Conservation (phyloP, 768 basidiomycete genomes). For the Naganishia vishniacii region DNA sequence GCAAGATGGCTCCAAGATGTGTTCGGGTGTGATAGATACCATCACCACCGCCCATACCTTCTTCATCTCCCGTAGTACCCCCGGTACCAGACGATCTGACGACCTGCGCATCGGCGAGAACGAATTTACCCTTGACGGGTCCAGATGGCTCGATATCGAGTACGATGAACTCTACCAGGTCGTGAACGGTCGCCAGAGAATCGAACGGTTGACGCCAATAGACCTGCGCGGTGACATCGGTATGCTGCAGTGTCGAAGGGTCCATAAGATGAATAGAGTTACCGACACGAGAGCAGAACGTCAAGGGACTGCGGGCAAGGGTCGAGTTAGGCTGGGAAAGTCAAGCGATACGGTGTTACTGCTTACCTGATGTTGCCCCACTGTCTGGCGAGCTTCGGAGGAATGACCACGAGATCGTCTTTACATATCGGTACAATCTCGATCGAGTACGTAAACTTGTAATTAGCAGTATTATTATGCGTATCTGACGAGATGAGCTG, state of each 20-base stretch:
- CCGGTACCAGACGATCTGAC: slow-evolving; percentile 61
- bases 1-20: slow-evolving; percentile 85
- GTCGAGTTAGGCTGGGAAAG: not conserved
- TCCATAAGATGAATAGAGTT: slow-evolving; percentile 88
- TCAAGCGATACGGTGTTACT: slow-evolving; percentile 34
- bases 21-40: slow-evolving; percentile 94
- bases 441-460: slow-evolving; percentile 95
- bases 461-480: slow-evolving; percentile 86
- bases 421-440: slow-evolving; percentile 97
- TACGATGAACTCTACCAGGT: slow-evolving; percentile 89
- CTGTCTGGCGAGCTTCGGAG: slow-evolving; percentile 70
- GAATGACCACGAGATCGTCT: slow-evolving; percentile 90
- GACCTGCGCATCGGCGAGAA: slow-evolving; percentile 84
- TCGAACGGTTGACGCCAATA: slow-evolving; percentile 94
- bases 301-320: slow-evolving; percentile 57
- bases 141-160: slow-evolving; percentile 85
- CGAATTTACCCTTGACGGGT: slow-evolving; percentile 66
- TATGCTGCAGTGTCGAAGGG: slow-evolving; percentile 72
- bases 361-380: slow-evolving; percentile 70
- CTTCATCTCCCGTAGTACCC: slow-evolving; percentile 55
- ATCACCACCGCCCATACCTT: slow-evolving; percentile 56
- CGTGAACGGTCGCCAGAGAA: slow-evolving; percentile 70
- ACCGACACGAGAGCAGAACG: slow-evolving; percentile 83
- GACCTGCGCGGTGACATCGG: slow-evolving; percentile 68
- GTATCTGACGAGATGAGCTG: slow-evolving; percentile 89